phyloP scores from a whole-genome alignment of 2,329 filamentous ascomycete genomes.

The Coniochaeta ligniaria region DNA sequence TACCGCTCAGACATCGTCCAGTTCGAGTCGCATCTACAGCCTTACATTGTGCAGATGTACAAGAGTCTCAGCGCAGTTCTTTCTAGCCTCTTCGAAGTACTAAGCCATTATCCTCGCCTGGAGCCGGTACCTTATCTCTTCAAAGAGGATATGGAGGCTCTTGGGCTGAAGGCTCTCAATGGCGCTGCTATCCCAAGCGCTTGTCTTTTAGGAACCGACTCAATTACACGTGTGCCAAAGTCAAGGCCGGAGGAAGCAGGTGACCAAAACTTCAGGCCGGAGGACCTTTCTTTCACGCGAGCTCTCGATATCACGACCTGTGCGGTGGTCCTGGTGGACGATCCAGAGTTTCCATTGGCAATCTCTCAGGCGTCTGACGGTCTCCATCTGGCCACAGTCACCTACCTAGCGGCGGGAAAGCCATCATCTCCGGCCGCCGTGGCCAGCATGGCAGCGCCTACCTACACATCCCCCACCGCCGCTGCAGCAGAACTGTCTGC shows the following conservation, averaged over 20 bases:
- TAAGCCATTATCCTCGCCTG: slow-evolving; percentile 26
- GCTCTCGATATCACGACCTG: slow-evolving; percentile 41
- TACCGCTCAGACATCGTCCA: slow-evolving; percentile 36
- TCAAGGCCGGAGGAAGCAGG: slow-evolving; percentile 15
- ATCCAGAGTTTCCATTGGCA: slow-evolving; percentile 29
- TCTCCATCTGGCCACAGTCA: not conserved
- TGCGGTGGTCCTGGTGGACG: slow-evolving; percentile 38
- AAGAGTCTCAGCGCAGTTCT: slow-evolving; percentile 37
- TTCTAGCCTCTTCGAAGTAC: slow-evolving; percentile 37
- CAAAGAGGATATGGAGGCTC: slow-evolving; percentile 39
- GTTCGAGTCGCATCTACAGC: slow-evolving; percentile 36
- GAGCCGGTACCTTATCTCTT: slow-evolving; percentile 39
- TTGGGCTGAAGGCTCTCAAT: slow-evolving; percentile 35
- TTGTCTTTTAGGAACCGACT: slow-evolving; percentile 29
- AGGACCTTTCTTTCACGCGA: slow-evolving; percentile 29
- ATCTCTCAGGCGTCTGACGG: not conserved
- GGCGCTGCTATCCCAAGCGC: slow-evolving; percentile 27
- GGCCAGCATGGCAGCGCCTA: not conserved
- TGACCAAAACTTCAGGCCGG: slow-evolving; percentile 5
- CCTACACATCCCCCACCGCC: not conserved
- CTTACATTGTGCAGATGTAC: slow-evolving; percentile 38
- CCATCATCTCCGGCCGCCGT: not conserved
- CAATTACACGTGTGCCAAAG: slow-evolving; percentile 14
- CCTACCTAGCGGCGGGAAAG: not conserved
- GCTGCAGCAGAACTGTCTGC: not conserved